Conservation (phyloP, 2,329 filamentous ascomycete species). For the Elsinoe perseae region DNA sequence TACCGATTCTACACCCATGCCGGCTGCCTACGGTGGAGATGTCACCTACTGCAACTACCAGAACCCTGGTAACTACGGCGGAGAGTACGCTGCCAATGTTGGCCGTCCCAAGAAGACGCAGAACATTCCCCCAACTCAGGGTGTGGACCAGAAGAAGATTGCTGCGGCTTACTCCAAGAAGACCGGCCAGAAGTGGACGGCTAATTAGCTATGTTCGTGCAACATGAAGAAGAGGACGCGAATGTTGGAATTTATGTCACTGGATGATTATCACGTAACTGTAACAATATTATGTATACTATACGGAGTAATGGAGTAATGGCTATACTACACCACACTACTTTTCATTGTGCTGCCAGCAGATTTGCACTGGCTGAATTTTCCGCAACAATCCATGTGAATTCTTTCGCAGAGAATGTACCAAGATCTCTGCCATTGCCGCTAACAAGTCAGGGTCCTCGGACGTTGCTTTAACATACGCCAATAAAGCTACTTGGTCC, state of each 20-base stretch:
- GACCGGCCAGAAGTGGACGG: slow-evolving; percentile 9
- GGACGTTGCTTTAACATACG: not conserved
- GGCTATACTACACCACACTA: not conserved
- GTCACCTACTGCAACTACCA: slow-evolving; percentile 12
- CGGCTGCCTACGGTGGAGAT: slow-evolving; percentile 3
- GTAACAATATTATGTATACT: not conserved
- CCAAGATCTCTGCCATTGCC: too few relatives aligned
- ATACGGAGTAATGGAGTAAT: not conserved
- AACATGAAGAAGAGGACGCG: not conserved
- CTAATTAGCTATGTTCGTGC: not conserved
- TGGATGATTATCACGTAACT: not conserved
- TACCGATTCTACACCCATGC: not conserved
- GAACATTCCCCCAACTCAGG: not conserved
- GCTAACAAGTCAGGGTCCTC: too few relatives aligned
- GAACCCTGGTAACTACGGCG: not conserved
- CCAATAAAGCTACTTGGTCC: not conserved
- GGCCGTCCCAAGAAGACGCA: not conserved
- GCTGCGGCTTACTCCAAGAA: not conserved
- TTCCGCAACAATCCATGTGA: too few relatives aligned
- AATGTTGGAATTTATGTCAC: not conserved
- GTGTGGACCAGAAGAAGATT: slow-evolving; percentile 4
- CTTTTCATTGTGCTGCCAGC: too few relatives aligned
- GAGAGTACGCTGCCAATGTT: slow-evolving; percentile 8
- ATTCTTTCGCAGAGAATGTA: too few relatives aligned
- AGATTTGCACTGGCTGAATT: too few relatives aligned